These are phyloP conservation scores for Neurospora sp. DNA, from an alignment of 495 filamentous ascomycete species.

Conservation along the genomic window DNA sequence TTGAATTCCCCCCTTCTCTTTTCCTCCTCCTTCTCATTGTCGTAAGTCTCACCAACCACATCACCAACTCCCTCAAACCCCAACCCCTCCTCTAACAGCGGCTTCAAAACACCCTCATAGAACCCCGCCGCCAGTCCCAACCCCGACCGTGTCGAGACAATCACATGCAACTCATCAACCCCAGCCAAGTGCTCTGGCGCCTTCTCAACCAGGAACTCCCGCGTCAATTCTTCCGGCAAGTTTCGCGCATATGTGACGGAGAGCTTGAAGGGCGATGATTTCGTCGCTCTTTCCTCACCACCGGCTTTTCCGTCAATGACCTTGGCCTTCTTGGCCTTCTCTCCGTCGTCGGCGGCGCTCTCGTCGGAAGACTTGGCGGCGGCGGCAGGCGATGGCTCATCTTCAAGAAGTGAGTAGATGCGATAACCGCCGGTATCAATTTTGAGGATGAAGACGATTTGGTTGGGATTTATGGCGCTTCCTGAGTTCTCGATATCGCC, in stretches of 20 bases:
- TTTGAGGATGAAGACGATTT: conserved; percentile 25
- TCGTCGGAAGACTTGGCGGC: background rate
- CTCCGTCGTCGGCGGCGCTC: background rate
- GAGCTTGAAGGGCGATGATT: conserved; percentile 18
- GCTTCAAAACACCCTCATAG: conserved; percentile 46
- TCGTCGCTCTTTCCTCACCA: too few relatives aligned
- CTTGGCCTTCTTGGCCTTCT: background rate
- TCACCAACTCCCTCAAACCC: background rate
- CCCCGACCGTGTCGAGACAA: conserved; percentile 69
- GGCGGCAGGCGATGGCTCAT: conserved; percentile 5
- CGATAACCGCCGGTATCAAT: conserved; percentile 12
- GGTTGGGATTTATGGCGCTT: conserved; percentile 17
- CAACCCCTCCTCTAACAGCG: conserved; percentile 36
- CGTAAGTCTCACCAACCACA: background rate
- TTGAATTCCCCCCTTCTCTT: background rate
- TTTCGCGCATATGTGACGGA: conserved; percentile 6
- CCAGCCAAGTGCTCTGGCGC: conserved; percentile 27
- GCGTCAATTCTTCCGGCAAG: conserved; percentile 24
- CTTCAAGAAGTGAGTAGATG: conserved; percentile 24
- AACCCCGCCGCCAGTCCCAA: conserved; percentile 49
- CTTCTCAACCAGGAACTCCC: conserved; percentile 17
- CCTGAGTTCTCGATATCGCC: background rate
- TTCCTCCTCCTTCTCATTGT: background rate
- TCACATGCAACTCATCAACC: conserved; percentile 41
- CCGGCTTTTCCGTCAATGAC: background rate